Conservation (phyloP, 768 basidiomycete species). For the Scleroderma citrinum region DNA sequence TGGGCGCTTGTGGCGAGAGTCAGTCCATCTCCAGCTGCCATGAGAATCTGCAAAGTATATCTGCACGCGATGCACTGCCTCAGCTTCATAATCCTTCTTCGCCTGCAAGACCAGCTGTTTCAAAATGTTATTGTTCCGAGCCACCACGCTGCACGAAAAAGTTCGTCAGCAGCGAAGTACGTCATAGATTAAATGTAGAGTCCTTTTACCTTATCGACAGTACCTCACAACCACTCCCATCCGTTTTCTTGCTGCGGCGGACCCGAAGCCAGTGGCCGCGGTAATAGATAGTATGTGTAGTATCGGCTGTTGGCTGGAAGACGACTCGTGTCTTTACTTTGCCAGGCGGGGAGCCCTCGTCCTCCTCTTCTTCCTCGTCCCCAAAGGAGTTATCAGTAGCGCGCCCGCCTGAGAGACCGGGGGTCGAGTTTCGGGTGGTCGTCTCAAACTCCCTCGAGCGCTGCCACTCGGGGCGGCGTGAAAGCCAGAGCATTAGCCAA, state of each 20-base stretch:
- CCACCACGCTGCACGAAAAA: slow-evolving; percentile 57
- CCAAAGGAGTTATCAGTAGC: slow-evolving; percentile 52
- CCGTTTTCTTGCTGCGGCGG: slow-evolving; percentile 60
- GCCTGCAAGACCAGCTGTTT: slow-evolving; percentile 87
- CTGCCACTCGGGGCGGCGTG: slow-evolving; percentile 82
- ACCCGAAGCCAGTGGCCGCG: slow-evolving; percentile 80
- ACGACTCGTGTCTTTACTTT: slow-evolving; percentile 74
- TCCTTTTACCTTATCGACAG: slow-evolving; percentile 61
- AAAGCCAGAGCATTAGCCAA: slow-evolving; percentile 90
- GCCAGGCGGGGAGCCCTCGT: slow-evolving; percentile 47
- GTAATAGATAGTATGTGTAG: slow-evolving; percentile 86
- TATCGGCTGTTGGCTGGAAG: slow-evolving; percentile 84
- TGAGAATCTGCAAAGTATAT: slow-evolving; percentile 88
- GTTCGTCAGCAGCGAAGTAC: slow-evolving; percentile 9
- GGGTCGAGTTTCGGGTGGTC: slow-evolving; percentile 67
- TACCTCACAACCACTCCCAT: slow-evolving; percentile 65
- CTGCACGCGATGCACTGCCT: slow-evolving; percentile 80
- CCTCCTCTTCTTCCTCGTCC: slow-evolving; percentile 39
- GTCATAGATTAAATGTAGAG: slow-evolving; percentile 10
- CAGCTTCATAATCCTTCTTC: slow-evolving; percentile 85
- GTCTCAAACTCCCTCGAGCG: slow-evolving; percentile 87
- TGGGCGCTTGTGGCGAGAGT: slow-evolving; percentile 84
- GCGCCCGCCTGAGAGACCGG: slow-evolving; percentile 45
- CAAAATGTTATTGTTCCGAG: slow-evolving; percentile 75
- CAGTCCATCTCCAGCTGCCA: slow-evolving; percentile 84